Conservation (phyloP, 2,329 filamentous ascomycete genomes). For the Ophiostoma quercus region DNA sequence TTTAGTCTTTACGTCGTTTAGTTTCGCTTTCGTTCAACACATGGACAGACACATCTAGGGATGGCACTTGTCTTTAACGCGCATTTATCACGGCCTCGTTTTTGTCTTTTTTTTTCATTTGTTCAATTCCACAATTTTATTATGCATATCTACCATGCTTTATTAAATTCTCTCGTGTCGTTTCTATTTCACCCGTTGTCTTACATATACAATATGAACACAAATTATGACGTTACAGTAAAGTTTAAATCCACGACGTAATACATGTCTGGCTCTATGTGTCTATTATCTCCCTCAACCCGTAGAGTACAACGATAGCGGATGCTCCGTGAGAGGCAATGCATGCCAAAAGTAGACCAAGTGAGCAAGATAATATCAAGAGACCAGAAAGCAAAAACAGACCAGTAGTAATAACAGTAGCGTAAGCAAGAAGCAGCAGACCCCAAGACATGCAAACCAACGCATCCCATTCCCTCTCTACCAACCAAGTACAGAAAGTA, state of each 20-base stretch:
- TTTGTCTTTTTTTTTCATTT: background rate
- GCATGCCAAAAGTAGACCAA: background rate
- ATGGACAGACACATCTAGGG: background rate
- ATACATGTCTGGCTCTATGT: background rate
- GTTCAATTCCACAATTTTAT: background rate
- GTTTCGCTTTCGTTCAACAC: background rate
- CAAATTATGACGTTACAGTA: background rate
- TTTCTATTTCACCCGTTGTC: background rate
- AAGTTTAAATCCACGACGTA: background rate
- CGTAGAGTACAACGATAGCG: too few species aligned
- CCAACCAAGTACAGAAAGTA: background rate
- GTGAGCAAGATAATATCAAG: background rate
- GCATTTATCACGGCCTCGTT: background rate
- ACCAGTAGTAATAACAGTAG: slow-evolving; percentile 1
- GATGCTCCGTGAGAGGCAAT: too few species aligned
- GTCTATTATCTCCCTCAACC: background rate
- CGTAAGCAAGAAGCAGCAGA: background rate
- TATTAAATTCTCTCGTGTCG: background rate
- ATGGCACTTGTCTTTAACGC: background rate
- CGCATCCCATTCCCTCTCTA: background rate
- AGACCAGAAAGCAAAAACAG: background rate
- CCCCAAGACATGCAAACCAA: slow-evolving; percentile 9
- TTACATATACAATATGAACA: background rate
- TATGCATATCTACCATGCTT: background rate
- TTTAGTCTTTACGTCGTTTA: background rate